Conservation (phyloP, 2,329 filamentous ascomycete species). For the Aspergillus thermomutatus region DNA sequence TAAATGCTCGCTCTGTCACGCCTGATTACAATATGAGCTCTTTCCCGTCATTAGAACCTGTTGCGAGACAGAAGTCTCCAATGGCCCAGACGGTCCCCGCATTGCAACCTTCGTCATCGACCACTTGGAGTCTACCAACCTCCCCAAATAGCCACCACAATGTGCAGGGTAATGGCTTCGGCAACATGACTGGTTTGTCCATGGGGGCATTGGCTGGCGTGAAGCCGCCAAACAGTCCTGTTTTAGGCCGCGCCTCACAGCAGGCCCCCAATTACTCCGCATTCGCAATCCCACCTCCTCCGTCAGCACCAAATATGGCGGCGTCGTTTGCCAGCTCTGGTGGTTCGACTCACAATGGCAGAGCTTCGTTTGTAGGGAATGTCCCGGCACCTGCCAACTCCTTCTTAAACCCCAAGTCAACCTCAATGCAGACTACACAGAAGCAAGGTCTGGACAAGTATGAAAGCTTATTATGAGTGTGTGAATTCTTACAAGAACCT, state of each 20-base stretch:
- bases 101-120: constrained; percentile 30
- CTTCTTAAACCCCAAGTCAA: constrained; percentile 21
- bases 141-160: constrained; percentile 13
- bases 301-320: constrained; percentile 21
- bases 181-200: constrained; percentile 11
- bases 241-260: constrained; percentile 15
- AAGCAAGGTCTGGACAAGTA: constrained; percentile 53
- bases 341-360: constrained; percentile 17
- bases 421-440: constrained; percentile 24
- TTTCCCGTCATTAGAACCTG: constrained; percentile 47
- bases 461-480: constrained; percentile 51
- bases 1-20: constrained; percentile 47
- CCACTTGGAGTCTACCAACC: constrained; percentile 15
- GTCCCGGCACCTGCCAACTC: constrained; percentile 13
- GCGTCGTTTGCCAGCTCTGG: constrained; percentile 14
- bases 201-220: constrained; percentile 26
- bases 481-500: neutral
- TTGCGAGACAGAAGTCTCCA: constrained; percentile 30
- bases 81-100: constrained; percentile 23
- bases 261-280: constrained; percentile 31
- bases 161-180: constrained; percentile 9
- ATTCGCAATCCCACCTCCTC: constrained; percentile 43
- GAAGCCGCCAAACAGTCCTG: constrained; percentile 15
- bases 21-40: constrained; percentile 49
- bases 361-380: constrained; percentile 14